Conservation (phyloP, 2,329 filamentous ascomycete genomes). For the Sarocladium strictum region DNA sequence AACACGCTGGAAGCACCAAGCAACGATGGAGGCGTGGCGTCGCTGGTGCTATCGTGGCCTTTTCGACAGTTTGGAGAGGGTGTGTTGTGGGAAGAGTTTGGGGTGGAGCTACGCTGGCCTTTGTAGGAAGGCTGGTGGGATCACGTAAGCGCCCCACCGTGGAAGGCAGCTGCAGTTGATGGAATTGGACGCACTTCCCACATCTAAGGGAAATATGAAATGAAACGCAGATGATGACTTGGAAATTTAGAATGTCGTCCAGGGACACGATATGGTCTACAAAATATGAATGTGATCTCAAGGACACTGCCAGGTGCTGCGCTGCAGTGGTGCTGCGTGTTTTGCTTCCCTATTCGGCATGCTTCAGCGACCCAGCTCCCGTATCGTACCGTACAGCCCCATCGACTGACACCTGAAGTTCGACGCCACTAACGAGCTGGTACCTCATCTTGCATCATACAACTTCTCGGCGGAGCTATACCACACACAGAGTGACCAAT, state of each 20-base stretch:
- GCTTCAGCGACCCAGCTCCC: not conserved
- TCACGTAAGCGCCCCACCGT: slow-evolving; percentile 5
- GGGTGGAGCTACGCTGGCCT: slow-evolving; percentile 2
- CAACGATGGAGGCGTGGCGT: slow-evolving; percentile 24
- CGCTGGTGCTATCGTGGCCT: slow-evolving; percentile 29
- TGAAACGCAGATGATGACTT: no score
- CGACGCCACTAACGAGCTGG: not conserved
- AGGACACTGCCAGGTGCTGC: not conserved
- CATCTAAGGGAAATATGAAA: no score
- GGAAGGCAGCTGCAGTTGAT: no score
- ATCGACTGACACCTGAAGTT: slow-evolving; percentile 1
- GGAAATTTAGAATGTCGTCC: no score
- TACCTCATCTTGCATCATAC: slow-evolving; percentile 2
- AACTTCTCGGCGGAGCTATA: not conserved
- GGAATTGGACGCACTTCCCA: no score
- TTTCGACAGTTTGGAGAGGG: slow-evolving; percentile 12
- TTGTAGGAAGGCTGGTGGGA: not conserved
- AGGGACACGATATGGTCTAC: not conserved
- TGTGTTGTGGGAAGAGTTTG: slow-evolving; percentile 9
- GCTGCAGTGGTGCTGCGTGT: slow-evolving; percentile 1
- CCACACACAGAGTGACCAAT: not conserved
- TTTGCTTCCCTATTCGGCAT: not conserved
- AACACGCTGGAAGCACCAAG: slow-evolving; percentile 16
- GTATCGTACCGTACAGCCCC: not conserved
- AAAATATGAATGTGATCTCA: not conserved